phyloP scores from a whole-genome alignment of 352 stramenopile genomes.

The Globisporangium rhizosaccharum region DNA sequence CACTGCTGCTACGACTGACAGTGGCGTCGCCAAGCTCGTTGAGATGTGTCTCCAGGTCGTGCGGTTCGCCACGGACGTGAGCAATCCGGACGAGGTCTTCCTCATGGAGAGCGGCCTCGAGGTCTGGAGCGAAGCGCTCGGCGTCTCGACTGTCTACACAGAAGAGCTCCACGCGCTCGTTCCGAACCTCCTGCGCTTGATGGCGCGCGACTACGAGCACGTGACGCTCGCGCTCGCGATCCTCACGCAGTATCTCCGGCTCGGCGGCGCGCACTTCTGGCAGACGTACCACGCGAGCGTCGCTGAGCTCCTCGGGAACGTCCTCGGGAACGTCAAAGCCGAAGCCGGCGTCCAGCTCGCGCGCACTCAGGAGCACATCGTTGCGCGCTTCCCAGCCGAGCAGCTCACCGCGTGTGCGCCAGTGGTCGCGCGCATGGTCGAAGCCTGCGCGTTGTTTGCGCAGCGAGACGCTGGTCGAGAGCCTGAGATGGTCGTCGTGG shows the following conservation, averaged over 20 bases:
- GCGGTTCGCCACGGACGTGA: conserved; percentile 63
- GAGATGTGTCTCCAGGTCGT: conserved; percentile 71
- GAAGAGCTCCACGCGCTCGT: conserved; percentile 70
- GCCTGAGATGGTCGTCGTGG: conserved; percentile 52
- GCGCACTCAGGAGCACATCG: conserved; percentile 34
- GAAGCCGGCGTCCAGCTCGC: conserved; percentile 62
- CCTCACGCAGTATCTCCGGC: conserved; percentile 54
- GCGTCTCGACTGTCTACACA: conserved; percentile 45
- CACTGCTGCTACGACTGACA: background rate
- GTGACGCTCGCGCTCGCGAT: conserved; percentile 51
- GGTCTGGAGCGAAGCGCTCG: conserved; percentile 58
- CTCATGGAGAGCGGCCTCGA: conserved; percentile 81
- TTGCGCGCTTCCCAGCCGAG: conserved; percentile 29
- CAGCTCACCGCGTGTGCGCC: conserved; percentile 28
- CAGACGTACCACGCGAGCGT: conserved; percentile 48
- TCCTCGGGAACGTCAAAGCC: conserved; percentile 67
- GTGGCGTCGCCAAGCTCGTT: conserved; percentile 36
- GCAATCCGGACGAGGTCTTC: conserved; percentile 80
- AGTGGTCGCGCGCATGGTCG: conserved; percentile 38
- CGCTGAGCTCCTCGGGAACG: conserved; percentile 26
- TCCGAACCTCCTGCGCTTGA: conserved; percentile 46
- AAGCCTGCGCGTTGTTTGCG: conserved; percentile 39
- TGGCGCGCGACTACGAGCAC: conserved; percentile 81
- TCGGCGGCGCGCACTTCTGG: conserved; percentile 64
- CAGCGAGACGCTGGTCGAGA: conserved; percentile 33